These are phyloP conservation scores for Magnusiomyces magnusii DNA, from an alignment of 1,139 yeast genomes.

Conservation along the genomic window DNA sequence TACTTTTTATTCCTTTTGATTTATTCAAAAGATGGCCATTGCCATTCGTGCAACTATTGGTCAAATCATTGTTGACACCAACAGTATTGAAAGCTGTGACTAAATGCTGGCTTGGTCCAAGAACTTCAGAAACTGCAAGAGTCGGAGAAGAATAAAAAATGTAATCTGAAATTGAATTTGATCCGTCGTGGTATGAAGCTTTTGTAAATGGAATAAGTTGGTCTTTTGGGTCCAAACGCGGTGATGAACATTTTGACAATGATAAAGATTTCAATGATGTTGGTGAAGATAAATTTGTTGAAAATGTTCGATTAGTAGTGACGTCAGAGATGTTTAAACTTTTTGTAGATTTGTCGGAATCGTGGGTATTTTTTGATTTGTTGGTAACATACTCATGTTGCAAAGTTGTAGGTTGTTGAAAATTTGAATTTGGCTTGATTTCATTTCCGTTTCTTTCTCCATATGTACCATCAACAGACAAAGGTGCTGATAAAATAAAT, in stretches of 20 bases:
- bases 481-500: background rate
- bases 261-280: too few species aligned
- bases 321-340: too few species aligned
- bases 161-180: conserved; percentile 4
- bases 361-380: too few species aligned
- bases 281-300: background rate
- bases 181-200: background rate
- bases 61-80: background rate
- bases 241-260: too few species aligned
- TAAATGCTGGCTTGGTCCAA: background rate
- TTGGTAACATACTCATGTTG: too few species aligned
- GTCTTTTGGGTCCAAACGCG: too few species aligned
- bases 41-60: too few species aligned
- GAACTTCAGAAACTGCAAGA: conserved; percentile 6
- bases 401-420: background rate
- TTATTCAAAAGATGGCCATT: background rate
- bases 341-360: too few species aligned
- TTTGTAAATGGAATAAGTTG: conserved; percentile 4
- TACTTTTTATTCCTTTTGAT: background rate
- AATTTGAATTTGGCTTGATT: background rate
- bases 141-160: conserved; percentile 6
- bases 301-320: too few species aligned
- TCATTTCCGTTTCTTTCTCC: too few species aligned
- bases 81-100: background rate
- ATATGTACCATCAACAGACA: background rate